phyloP scores from a whole-genome alignment of 2,329 filamentous ascomycete species.

The Aspergillus latus region DNA sequence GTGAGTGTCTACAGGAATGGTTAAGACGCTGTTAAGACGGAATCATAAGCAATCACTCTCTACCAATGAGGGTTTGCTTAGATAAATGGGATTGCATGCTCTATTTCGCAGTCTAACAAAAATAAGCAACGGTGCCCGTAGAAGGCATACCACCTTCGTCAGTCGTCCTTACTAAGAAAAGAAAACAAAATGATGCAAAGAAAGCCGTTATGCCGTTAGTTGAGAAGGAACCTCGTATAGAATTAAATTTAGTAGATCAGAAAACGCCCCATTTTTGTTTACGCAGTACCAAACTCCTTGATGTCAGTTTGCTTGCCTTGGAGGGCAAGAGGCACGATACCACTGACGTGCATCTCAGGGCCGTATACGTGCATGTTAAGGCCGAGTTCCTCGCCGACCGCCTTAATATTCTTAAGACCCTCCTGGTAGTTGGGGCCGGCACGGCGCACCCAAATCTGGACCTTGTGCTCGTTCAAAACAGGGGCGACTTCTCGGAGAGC shows the following conservation, averaged over 20 bases:
- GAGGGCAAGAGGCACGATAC: conserved; percentile 92
- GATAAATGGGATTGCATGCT: conserved; percentile 6
- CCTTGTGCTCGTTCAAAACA: conserved; percentile 89
- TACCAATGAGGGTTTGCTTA: background rate
- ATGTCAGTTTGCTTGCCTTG: conserved; percentile 60
- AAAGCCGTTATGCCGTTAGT: conserved; percentile 41
- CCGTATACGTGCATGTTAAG: conserved; percentile 91
- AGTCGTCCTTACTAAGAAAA: conserved; percentile 26
- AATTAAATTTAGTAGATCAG: conserved; percentile 28
- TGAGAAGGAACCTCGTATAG: conserved; percentile 32
- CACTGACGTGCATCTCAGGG: conserved; percentile 83
- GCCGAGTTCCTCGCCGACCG: conserved; percentile 87
- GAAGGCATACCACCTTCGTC: conserved; percentile 20
- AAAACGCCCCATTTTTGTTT: conserved; percentile 25
- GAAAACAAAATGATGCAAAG: conserved; percentile 26
- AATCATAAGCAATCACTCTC: background rate
- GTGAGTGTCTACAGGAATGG: too few relatives aligned
- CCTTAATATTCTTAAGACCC: conserved; percentile 99
- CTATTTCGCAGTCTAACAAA: conserved; percentile 19
- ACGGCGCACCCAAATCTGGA: conserved; percentile 91
- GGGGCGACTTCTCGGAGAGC: conserved; percentile 87
- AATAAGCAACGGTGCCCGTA: conserved; percentile 4
- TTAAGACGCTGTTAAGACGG: background rate
- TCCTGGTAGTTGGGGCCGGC: conserved; percentile 99
- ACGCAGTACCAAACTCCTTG: conserved; percentile 57